Conservation (phyloP, 2,329 filamentous ascomycete genomes). For the Pseudopyrenochaeta lycopersici region DNA sequence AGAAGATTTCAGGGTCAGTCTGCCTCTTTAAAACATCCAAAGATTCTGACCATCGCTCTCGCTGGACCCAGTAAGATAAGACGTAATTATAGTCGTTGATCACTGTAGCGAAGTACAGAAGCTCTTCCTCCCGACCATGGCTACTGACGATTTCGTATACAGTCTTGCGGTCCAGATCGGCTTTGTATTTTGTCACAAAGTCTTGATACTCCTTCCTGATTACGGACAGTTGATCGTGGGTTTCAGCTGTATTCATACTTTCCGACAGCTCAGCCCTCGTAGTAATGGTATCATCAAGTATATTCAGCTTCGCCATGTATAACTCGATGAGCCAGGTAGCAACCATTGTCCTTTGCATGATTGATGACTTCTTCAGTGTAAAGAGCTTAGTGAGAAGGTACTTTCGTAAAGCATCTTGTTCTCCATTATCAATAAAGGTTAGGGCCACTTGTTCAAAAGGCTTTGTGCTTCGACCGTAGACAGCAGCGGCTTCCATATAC, state of each 20-base stretch:
- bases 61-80: slow-evolving; percentile 94
- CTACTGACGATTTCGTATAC: slow-evolving; percentile 96
- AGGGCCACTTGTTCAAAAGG: slow-evolving; percentile 96
- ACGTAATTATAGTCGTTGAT: slow-evolving; percentile 95
- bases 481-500: slow-evolving; percentile 83
- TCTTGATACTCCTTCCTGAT: slow-evolving; percentile 85
- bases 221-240: slow-evolving; percentile 73
- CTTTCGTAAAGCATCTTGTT: slow-evolving; percentile 88
- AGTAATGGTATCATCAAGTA: slow-evolving; percentile 90
- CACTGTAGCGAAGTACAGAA: slow-evolving; percentile 88
- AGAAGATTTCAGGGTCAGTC: slow-evolving; percentile 91
- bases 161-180: slow-evolving; percentile 88
- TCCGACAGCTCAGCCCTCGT: slow-evolving; percentile 85
- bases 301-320: slow-evolving; percentile 97
- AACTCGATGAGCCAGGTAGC: slow-evolving; percentile 94
- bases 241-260: slow-evolving; percentile 73
- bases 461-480: slow-evolving; percentile 96
- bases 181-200: slow-evolving; percentile 85
- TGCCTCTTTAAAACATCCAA: slow-evolving; percentile 91
- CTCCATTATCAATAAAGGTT: slow-evolving; percentile 86
- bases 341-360: slow-evolving; percentile 96
- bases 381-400: slow-evolving; percentile 87
- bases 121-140: slow-evolving; percentile 90
- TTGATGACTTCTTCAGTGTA: slow-evolving; percentile 79
- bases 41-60: slow-evolving; percentile 89